Base-by-base conservation (phyloP, 2,329 filamentous ascomycete genomes). In the Emergomyces africanus region DNA sequence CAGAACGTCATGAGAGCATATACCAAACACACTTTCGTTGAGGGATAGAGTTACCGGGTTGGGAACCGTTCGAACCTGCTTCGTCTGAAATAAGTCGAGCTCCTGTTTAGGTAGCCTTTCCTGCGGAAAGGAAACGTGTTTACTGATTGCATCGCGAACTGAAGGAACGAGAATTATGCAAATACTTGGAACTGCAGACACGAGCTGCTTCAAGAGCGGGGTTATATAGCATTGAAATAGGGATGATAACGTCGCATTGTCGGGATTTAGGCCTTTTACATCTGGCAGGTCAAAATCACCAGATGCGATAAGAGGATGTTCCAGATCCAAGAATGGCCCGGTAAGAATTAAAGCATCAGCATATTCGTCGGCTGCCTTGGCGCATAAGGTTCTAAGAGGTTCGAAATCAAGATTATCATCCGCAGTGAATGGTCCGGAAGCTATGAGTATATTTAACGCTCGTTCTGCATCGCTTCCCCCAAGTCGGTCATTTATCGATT, bases 391-490 rank as follows among this genome's bases (percentile, higher is more conserved):
- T 67, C 90, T 85, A 1, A 99, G 77, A 8, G 92, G 88, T 67
- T 95, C 88, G 69, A 91, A 99, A 64, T 90, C 87, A 51, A 99
- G 84, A 68, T 95, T 95, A 67, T 92, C 88, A 65, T 97, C 91
- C 2, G 90, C 84, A 0, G 91, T 96, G 73, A 95, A 99, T 0
- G 94, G 94, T 0, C 94, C 94, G 0, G 90, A 83, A 1, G 87
- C 89, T 60, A 92, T 80, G 42, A 96, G 73, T 56, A 95, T 77
- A 66, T 81, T 90, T 20, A 97, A 74, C 0, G 92, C 90, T 9
- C 83, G 77, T 0, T 83, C 80, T 2, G 79, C 75, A 62, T 85
- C 82, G 1, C 78, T 75, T 81, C 84, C 81, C 20, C 82, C 81
- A 12, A 95, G 78, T 60, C 84, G 83, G 58, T 88, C 79, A 51